Base-by-base conservation (phyloP, 2,329 filamentous ascomycete species). In the Lomentospora prolificans region DNA sequence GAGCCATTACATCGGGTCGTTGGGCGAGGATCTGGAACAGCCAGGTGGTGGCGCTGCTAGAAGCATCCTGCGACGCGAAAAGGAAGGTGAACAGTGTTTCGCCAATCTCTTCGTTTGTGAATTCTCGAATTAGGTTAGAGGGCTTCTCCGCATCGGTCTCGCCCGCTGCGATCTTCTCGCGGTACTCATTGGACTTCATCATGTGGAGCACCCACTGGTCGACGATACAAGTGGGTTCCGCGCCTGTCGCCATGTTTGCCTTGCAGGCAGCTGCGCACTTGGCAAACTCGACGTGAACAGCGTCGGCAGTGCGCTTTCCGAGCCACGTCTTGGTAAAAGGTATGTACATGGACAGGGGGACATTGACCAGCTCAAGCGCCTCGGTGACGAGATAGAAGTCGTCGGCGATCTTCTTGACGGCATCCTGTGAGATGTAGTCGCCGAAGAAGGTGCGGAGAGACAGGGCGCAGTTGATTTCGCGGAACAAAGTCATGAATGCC, bases 381-480 rank as follows among this genome's bases (percentile, higher is more conserved):
- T 84, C 87, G 3, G 87, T 91, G 62, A 87, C 86, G 58, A 84
- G 75, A 68, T 89, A 90, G 68, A 87, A 91, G 69, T 91, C 87
- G 64, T 90, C 82, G 17, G 87, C 84, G 57, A 91, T 87, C 67
- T 79, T 85, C 73, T 87, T 84, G 57, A 91, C 80, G 3, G 81
- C 78, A 58, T 82, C 80, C 46, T 89, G 80, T 7, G 81, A 81
- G 69, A 90, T 89, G 72, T 90, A 90, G 70, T 89, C 80, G 24
- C 88, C 87, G 50, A 90, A 86, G 64, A 91, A 91, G 7, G 87
- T 90, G 51, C 87, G 80, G 72, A 86, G 89, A 6, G 86, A 89
- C 2, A 90, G 72, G 3, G 87, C 87, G 64, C 85, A 89, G 75
- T 89, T 89, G 65, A 91, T 79, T 69, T 90, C 86, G 61, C 88